Percentiles rank a stretch among this genome's conserved stretches.
These are phyloP conservation scores for Grosmannia clavigera DNA, from an alignment of 2,329 filamentous ascomycete species.

Conservation along the genomic window DNA sequence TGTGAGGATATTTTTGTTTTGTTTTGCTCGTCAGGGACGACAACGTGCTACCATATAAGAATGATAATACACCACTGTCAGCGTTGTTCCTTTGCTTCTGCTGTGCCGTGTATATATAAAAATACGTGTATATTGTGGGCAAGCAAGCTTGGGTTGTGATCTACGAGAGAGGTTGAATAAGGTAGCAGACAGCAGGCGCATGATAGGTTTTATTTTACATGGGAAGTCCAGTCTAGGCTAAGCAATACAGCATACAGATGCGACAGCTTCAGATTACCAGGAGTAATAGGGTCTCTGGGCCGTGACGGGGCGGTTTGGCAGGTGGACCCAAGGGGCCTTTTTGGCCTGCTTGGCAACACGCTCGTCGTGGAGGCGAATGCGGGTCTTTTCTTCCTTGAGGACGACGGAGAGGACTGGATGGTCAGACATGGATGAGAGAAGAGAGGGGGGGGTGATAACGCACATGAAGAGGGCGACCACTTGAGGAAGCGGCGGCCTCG, in stretches of 20 bases:
- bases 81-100: not conserved
- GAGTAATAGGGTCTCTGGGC: constrained; percentile 82
- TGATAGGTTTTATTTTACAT: not conserved
- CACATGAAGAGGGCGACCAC: constrained; percentile 52
- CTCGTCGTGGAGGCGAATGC: constrained; percentile 69
- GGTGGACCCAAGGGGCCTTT: constrained; percentile 71
- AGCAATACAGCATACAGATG: not conserved
- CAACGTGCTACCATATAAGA: not conserved
- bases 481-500: constrained; percentile 57
- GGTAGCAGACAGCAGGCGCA: not conserved
- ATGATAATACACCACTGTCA: not conserved
- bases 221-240: not conserved
- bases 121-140: not conserved
- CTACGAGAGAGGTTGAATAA: too few species aligned
- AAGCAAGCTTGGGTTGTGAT: not conserved
- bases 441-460: not conserved
- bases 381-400: constrained; percentile 87
- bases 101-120: not conserved
- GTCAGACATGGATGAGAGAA: not conserved
- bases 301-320: constrained; percentile 75
- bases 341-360: constrained; percentile 61
- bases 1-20: constrained; percentile 8
- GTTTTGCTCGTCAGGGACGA: not conserved
- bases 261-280: constrained; percentile 47
- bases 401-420: constrained; percentile 58